Conservation (phyloP, 345 rosid species). For the Aquilaria sinensis region DNA sequence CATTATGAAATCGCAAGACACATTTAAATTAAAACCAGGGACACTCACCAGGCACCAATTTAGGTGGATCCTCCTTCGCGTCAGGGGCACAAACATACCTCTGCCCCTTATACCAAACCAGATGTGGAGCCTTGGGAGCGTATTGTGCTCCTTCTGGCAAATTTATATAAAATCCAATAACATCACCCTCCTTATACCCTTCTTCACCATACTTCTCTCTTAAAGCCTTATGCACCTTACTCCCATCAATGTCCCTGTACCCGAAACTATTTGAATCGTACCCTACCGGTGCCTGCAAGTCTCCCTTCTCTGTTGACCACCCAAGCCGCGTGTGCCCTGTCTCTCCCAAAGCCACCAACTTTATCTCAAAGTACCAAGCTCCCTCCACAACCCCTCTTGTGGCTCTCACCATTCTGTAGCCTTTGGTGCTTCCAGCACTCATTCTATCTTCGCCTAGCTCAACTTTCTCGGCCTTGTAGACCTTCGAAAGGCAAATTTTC, state of each 20-base stretch:
- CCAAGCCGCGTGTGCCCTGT: constrained; percentile 94
- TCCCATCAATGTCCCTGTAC: constrained; percentile 92
- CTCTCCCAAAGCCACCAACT: constrained; percentile 68
- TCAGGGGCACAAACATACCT: constrained; percentile 71
- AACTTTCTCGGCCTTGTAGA: constrained; percentile 94
- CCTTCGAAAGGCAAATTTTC: constrained; percentile 75
- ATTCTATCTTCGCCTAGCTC: constrained; percentile 80
- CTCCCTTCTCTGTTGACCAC: constrained; percentile 95
- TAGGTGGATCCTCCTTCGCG: constrained; percentile 77
- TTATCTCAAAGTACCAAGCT: constrained; percentile 95
- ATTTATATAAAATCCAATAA: constrained; percentile 82
- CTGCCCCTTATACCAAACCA: constrained; percentile 90
- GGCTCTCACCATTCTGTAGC: constrained; percentile 95
- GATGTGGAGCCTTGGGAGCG: constrained; percentile 72
- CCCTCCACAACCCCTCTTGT: constrained; percentile 93
- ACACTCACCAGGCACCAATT: constrained; percentile 71
- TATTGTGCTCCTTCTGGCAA: constrained; percentile 73
- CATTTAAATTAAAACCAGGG: too few species aligned
- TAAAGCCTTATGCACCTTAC: constrained; percentile 91
- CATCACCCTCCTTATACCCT: constrained; percentile 92
- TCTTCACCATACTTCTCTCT: constrained; percentile 84
- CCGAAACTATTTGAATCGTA: constrained; percentile 90
- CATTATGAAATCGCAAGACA: too few species aligned
- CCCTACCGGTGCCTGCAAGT: constrained; percentile 96
- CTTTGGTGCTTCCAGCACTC: constrained; percentile 84